Evolutionary conservation across 805 yeast species (phyloP), one percentile per base, ranked within the genome.

Genomic region (Wickerhamiella parazyma): DNA sequence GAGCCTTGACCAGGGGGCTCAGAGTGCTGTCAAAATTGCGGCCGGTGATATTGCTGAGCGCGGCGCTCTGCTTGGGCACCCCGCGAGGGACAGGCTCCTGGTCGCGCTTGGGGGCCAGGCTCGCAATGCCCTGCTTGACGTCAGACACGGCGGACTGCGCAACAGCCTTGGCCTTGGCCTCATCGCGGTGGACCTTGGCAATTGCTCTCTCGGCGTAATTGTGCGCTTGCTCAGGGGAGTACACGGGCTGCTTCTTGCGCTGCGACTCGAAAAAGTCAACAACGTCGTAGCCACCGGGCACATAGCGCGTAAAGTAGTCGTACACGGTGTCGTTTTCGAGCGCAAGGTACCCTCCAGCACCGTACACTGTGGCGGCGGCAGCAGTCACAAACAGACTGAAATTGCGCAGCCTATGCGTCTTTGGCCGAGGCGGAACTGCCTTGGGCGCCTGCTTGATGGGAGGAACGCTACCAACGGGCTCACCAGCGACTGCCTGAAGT

Each of bases 281-380:
- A 24, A 72, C 61, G 18, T 61, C 60, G 52, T 76, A 80, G 31
- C 76, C 82, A 41, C 70, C 67, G 16, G 91, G 91, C 36, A 79
- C 72, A 46, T 71, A 71, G 50, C 76, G 77, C 18, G 76, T 67
- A 59, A 76, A 79, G 37, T 66, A 50, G 51, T 79, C 83, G 51
- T 74, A 77, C 56, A 78, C 69, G 14, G 72, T 65, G 51, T 77
- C 80, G 54, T 69, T 69, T 48, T 71, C 63, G 24, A 75, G 63
- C 11, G 85, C 67, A 45, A 70, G 61, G 42, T 70, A 73, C n/a
- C 76, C 70, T 42, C 82, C 84, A 28, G 70, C 75, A 28, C 72
- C 75, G 51, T 77, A 79, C 20, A 72, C 56, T 3, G 61, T 55
- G 2, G 64, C 52, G 9, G 54, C 55, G 3, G 57, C 41, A 4